Base-by-base conservation (phyloP, 805 yeast species). In the Gaillardinia entomophila region DNA sequence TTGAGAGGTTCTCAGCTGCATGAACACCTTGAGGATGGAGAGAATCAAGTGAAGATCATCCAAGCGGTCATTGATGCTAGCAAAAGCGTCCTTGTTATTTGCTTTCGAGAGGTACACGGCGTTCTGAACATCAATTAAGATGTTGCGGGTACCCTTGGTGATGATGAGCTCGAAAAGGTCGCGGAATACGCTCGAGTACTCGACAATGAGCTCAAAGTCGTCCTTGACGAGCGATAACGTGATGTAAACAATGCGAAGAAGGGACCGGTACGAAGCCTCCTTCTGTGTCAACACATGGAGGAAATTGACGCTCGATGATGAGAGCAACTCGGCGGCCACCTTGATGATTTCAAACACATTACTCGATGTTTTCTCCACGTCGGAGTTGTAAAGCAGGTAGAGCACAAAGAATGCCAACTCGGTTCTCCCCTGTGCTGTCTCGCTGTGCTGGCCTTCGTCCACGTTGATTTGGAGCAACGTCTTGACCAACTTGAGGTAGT, bases 11-110 rank as follows among this genome's bases (percentile, higher is more conserved):
- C 71, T 66, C 26, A 79, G 50, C 6, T 55, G 57, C 12, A 78
- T 66, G 36, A 82, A 68, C 3, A 73, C 65, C 41, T 82, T 75
- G 50, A 82, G 65, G n/a, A 84, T 60, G 0, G 85, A 75, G 10
- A 84, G 65, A 7, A 84, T 61, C 40, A 83, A 56, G 24, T 75
- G 59, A 24, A 84, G 51, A 48, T 85, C 92, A 40, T 82, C 88
- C 16, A 79, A 65, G 41, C 71, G 73, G 16, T 71, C 75, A 25
- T 61, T 56, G 32, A 74, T 49, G 23, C 66, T 55, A 2, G 44
- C 40, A 13, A 50, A 49, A 19, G 55, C 52, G 26, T 59, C 60
- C 8, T 50, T 56, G 36, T 49, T 57, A 13, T 65, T 46, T 12
- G 58, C 51, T 13, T 51, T 49, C 28, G 71, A 47, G 27, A 24